Conservation (phyloP, 2,329 filamentous ascomycete species). For the Cordyceps cateniannulata region DNA sequence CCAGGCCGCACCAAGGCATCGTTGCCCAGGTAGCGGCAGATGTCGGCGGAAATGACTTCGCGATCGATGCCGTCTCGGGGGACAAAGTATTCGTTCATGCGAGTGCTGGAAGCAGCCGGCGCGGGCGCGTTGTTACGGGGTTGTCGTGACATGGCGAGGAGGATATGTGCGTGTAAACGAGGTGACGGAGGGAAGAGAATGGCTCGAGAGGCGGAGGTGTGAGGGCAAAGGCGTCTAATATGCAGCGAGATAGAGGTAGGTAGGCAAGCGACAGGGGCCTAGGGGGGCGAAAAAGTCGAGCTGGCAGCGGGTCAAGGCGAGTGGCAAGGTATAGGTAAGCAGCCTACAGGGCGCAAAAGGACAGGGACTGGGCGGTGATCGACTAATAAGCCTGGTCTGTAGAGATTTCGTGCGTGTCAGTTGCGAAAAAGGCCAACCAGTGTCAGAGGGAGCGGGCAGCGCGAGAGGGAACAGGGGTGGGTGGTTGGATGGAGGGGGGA, state of each 20-base stretch:
- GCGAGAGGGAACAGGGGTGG: neutral
- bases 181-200: neutral
- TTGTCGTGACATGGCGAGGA: conserved; percentile 33
- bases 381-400: neutral
- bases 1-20: conserved; percentile 73
- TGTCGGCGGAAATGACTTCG: conserved; percentile 78
- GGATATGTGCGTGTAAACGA: neutral
- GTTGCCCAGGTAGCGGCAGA: conserved; percentile 77
- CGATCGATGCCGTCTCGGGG: conserved; percentile 74
- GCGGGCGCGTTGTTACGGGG: conserved; percentile 31
- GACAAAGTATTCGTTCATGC: conserved; percentile 74
- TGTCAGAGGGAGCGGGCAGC: neutral
- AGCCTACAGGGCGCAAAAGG: neutral
- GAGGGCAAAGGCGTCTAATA: neutral
- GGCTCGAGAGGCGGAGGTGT: neutral
- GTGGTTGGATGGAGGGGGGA: neutral
- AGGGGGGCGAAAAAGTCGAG: conserved; percentile 4
- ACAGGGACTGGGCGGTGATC: neutral
- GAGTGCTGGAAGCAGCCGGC: conserved; percentile 33
- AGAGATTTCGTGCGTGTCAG: conserved; percentile 8
- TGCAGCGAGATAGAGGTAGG: neutral
- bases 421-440: neutral
- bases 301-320: neutral
- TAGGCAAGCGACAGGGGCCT: neutral
- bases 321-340: neutral